Conservation (phyloP, 1,139 yeast species). For the Sugiyamaella sp. region DNA sequence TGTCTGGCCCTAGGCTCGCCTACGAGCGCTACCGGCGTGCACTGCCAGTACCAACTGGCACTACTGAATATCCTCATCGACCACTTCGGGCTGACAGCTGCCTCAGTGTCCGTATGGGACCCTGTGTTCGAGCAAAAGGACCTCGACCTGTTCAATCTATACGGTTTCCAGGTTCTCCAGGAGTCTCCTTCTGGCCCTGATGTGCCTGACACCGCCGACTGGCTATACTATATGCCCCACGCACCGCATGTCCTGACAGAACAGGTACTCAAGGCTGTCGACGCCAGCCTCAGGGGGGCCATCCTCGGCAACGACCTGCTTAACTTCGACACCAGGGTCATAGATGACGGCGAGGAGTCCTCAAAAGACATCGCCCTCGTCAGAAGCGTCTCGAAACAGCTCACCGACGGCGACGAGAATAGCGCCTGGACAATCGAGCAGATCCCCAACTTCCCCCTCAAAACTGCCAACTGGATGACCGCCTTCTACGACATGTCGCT, state of each 20-base stretch:
- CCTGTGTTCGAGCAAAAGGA: conserved; percentile 62
- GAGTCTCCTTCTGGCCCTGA: conserved; percentile 23
- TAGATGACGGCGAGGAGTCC: conserved; percentile 3
- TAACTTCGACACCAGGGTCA: conserved; percentile 32
- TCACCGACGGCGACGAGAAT: background rate
- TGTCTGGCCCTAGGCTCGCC: conserved; percentile 80
- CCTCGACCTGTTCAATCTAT: conserved; percentile 36
- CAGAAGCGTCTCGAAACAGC: conserved; percentile 6
- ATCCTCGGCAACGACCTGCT: conserved; percentile 41
- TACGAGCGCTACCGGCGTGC: conserved; percentile 47
- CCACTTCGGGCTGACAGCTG: conserved; percentile 30
- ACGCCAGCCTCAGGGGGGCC: conserved; percentile 38
- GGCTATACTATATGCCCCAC: conserved; percentile 68
- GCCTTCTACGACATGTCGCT: conserved; percentile 44
- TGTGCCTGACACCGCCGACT: conserved; percentile 25
- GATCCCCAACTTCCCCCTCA: conserved; percentile 31
- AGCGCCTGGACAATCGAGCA: conserved; percentile 26
- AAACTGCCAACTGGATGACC: conserved; percentile 39
- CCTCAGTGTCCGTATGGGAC: conserved; percentile 58
- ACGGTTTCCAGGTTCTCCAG: conserved; percentile 37
- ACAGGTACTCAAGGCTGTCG: conserved; percentile 40
- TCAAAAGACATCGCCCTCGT: conserved; percentile 4
- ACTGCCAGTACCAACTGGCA: conserved; percentile 70
- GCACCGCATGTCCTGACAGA: conserved; percentile 68
- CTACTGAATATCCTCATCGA: conserved; percentile 49